Conservation (phyloP, 176 grass and related monocot genomes). For the Microstegium vimineum region DNA sequence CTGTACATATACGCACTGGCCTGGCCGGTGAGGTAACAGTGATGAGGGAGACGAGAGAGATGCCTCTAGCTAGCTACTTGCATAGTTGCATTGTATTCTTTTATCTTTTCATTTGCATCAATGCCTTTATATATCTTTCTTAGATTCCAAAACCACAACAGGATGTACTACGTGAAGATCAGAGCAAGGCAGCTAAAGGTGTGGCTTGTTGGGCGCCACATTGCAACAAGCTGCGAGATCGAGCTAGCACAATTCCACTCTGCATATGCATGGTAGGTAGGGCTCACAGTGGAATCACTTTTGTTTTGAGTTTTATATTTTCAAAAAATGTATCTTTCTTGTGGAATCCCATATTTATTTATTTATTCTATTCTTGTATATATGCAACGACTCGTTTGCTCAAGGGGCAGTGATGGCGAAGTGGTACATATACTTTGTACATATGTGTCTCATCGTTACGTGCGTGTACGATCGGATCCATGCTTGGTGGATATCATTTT, state of each 20-base stretch:
- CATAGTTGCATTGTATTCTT: not conserved
- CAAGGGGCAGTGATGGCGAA: not conserved
- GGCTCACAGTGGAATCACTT: slow-evolving; percentile 7
- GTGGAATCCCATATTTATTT: slow-evolving; percentile 1
- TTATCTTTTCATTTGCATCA: slow-evolving; percentile 2
- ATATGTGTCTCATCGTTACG: not conserved
- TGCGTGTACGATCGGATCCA: slow-evolving; percentile 12
- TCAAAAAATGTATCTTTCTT: not conserved
- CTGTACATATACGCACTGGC: not conserved
- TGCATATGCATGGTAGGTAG: not conserved
- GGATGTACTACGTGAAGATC: not conserved
- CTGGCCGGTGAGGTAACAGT: slow-evolving; percentile 15
- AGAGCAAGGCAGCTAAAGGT: not conserved
- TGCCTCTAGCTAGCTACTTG: not conserved
- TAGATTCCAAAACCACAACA: slow-evolving; percentile 14
- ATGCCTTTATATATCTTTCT: not conserved
- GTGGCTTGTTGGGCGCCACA: slow-evolving; percentile 34
- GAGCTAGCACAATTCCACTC: too few species aligned
- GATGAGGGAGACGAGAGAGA: slow-evolving; percentile 12
- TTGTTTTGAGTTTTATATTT: slow-evolving; percentile 13
- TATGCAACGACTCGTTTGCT: slow-evolving; percentile 1
- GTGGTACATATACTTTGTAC: not conserved
- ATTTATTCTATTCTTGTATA: slow-evolving; percentile 3
- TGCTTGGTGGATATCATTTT: not conserved
- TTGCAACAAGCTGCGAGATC: not conserved